These are phyloP conservation scores for Lactuca saligna DNA, from an alignment of 129 eudicot species.

Conservation along the genomic window DNA sequence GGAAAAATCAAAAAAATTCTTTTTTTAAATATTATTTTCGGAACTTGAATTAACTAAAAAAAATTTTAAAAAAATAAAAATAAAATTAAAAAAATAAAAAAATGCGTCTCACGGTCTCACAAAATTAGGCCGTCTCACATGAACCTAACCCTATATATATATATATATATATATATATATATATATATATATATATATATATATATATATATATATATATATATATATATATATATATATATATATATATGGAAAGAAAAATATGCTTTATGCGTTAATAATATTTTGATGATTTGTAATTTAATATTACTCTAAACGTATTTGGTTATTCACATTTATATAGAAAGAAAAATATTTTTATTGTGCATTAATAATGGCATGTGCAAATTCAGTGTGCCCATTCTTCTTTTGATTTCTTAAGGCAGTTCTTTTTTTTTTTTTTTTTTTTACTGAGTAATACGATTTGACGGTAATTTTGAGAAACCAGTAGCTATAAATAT, in stretches of 20 bases:
- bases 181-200: neutral
- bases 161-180: neutral
- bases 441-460: neutral
- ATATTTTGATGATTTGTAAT: neutral
- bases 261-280: neutral
- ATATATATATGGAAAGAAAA: neutral
- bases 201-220: neutral
- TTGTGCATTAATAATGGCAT: neutral
- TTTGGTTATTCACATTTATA: neutral
- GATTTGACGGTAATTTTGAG: no score
- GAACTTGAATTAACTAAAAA: no score
- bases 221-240: neutral
- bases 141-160: no score
- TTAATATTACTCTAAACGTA: neutral
- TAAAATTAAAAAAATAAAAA: no score
- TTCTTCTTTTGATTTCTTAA: neutral
- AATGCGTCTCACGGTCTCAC: no score
- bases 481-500: neutral
- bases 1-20: no score
- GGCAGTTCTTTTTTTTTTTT: neutral
- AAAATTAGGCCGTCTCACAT: no score
- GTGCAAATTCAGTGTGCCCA: constrained; percentile 13
- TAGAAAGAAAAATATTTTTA: neutral
- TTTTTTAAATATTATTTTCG: no score
- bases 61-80: no score